These are phyloP conservation scores for Dioszegia hungarica DNA, from an alignment of 768 basidiomycete genomes.

Conservation along the genomic window DNA sequence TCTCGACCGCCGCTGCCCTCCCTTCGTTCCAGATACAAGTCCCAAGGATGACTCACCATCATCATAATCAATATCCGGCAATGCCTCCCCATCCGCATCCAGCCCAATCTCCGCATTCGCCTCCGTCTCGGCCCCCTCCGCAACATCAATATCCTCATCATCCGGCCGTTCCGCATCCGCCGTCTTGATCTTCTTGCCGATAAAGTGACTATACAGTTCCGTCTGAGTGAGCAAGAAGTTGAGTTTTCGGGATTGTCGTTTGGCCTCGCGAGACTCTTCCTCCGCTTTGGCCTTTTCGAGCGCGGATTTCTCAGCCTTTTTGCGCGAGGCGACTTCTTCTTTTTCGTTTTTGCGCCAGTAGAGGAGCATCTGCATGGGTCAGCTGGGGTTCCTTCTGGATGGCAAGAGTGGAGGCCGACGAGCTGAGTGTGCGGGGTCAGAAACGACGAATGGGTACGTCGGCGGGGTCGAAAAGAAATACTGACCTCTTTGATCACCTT, in stretches of 20 bases:
- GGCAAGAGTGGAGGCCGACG: not conserved
- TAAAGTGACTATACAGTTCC: constrained; percentile 97
- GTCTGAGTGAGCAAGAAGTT: constrained; percentile 99
- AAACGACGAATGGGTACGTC: no score
- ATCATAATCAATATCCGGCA: constrained; percentile 83
- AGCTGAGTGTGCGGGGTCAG: no score
- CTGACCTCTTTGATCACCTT: constrained; percentile 37
- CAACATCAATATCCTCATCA: constrained; percentile 32
- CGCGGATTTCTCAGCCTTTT: constrained; percentile 91
- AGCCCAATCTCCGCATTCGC: constrained; percentile 50
- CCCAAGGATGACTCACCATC: constrained; percentile 58
- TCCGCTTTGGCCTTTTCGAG: constrained; percentile 40
- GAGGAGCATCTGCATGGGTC: constrained; percentile 66
- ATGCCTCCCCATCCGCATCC: constrained; percentile 55
- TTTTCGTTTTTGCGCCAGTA: constrained; percentile 99
- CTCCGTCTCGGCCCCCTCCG: not conserved
- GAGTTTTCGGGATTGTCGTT: constrained; percentile 88
- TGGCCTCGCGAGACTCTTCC: constrained; percentile 65
- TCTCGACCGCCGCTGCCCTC: not conserved
- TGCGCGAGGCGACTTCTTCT: constrained; percentile 85
- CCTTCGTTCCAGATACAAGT: not conserved
- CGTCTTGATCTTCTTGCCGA: constrained; percentile 75
- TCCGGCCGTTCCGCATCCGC: constrained; percentile 49
- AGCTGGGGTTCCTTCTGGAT: not conserved
- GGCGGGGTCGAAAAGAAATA: no score